These are phyloP conservation scores for Diplotaxis tenuifolia DNA, from an alignment of 345 rosid species.

Conservation along the genomic window DNA sequence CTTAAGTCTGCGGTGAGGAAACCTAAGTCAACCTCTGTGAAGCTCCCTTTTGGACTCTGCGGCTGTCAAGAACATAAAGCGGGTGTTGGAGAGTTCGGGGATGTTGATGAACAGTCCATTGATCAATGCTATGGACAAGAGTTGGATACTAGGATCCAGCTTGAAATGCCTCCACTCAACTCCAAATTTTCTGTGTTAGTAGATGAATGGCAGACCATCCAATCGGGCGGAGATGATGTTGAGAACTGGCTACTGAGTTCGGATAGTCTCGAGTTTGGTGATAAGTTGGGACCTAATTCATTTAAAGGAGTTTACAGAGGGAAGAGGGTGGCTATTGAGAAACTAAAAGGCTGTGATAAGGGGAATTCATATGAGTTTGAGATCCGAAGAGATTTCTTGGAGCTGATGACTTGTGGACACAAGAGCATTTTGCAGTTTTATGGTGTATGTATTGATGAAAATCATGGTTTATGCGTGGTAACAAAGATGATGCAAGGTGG, in stretches of 20 bases:
- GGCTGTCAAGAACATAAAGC: constrained; percentile 89
- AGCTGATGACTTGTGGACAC: constrained; percentile 92
- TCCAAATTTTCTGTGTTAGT: constrained; percentile 64
- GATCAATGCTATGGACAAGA: constrained; percentile 57
- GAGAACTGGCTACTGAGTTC: constrained; percentile 79
- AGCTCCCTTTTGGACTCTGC: constrained; percentile 91
- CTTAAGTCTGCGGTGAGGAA: constrained; percentile 67
- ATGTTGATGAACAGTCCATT: constrained; percentile 62
- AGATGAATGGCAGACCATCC: constrained; percentile 92
- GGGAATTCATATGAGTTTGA: constrained; percentile 82
- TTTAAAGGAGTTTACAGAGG: constrained; percentile 81
- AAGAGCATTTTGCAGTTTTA: constrained; percentile 71
- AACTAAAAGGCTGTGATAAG: constrained; percentile 93
- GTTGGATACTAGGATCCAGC: constrained; percentile 50
- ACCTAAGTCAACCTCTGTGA: constrained; percentile 61
- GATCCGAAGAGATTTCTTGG: constrained; percentile 78
- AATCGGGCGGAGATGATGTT: constrained; percentile 61
- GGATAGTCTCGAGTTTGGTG: constrained; percentile 70
- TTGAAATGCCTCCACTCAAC: constrained; percentile 68
- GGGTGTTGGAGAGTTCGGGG: constrained; percentile 57
- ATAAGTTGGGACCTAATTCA: constrained; percentile 62
- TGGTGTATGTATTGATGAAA: constrained; percentile 88
- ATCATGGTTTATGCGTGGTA: constrained; percentile 84
- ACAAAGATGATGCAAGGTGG: constrained; percentile 96
- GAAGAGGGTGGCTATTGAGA: constrained; percentile 76